Percentiles rank a stretch among this genome's conserved stretches.
These are phyloP conservation scores for Trichocladium antarcticum DNA, from an alignment of 495 filamentous ascomycete species.

Conservation along the genomic window DNA sequence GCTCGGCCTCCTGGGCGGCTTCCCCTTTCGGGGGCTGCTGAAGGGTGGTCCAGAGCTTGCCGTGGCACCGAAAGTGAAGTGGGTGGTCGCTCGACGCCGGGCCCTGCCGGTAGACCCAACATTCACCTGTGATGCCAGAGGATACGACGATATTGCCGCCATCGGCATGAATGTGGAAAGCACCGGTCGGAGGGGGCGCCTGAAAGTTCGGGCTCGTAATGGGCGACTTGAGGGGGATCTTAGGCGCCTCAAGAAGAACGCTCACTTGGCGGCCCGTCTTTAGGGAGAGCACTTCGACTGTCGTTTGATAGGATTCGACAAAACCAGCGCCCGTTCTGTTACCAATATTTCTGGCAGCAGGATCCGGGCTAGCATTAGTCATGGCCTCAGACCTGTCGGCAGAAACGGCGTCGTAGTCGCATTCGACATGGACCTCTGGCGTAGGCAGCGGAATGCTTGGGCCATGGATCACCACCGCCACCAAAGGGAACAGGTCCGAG, in stretches of 20 bases:
- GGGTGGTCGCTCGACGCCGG: constrained; percentile 22
- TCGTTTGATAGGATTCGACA: constrained; percentile 60
- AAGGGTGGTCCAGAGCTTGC: constrained; percentile 77
- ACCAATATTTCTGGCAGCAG: constrained; percentile 6
- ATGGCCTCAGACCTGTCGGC: constrained; percentile 31
- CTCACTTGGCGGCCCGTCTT: constrained; percentile 53
- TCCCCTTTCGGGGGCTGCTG: constrained; percentile 44
- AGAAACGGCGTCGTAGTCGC: constrained; percentile 30
- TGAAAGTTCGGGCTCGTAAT: constrained; percentile 44
- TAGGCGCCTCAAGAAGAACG: constrained; percentile 52
- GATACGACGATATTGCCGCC: constrained; percentile 57
- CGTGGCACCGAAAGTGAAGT: constrained; percentile 52
- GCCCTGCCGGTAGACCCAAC: constrained; percentile 57
- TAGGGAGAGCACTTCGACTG: constrained; percentile 75
- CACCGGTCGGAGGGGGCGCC: constrained; percentile 54
- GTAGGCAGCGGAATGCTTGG: constrained; percentile 38
- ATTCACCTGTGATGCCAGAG: constrained; percentile 74
- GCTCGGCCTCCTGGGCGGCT: constrained; percentile 36
- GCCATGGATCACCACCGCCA: constrained; percentile 68
- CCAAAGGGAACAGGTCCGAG: constrained; percentile 44
- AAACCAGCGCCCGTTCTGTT: constrained; percentile 24
- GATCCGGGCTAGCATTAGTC: constrained; percentile 21
- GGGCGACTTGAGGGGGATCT: constrained; percentile 36
- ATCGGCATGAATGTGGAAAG: constrained; percentile 57
- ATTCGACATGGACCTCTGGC: constrained; percentile 26